Evolutionary conservation across 2,329 filamentous ascomycete species (phyloP), one percentile per base, ranked within the genome.

Genomic region (Pyrenochaeta sp.): DNA sequence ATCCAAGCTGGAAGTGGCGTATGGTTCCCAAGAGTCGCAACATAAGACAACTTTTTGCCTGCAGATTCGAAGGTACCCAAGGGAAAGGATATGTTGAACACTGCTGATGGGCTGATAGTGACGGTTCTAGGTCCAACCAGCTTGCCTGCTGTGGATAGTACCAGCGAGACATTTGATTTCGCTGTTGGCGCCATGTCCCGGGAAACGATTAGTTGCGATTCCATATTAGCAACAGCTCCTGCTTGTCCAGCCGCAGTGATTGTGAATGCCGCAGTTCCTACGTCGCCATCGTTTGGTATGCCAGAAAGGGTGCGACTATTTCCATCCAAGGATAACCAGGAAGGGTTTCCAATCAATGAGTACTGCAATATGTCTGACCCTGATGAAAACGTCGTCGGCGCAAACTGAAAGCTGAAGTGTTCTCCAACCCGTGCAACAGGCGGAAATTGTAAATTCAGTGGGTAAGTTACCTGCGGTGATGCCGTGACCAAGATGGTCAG

Each of bases 1-100:
- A 96, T 75, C 91, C 91, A 96, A 1, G 90, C 86, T 14, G 91
- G 91, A 23, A 96, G 74, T 23, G 91, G 90, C n/a, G 88, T 89
- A 61, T 89, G 88, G 61, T 93, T 82, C 4, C 77, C 78, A 3
- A 89, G 87, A 3, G 87, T 84, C 7, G 89, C 89, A 64, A 94
- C 93, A 68, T 91, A 96, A 44, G 74, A 74, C 17, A 84, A 83
- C 36, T 85, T 77, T 11, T 72, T 70, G 3, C 77, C 73, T 0
- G 74, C 71, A 28, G 80, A 72, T n/a, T 75, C 74, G 66, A 96
- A 96, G 0, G 87, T 89, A 13, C 71, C 61, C 9, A 49, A 56
- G 8, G 68, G 57, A 35, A 78, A 76, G 7, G 82, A 72, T 64
- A 75, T 68, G 6, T 58, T 61, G 58, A 74, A 74, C 6, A 54